Evolutionary conservation across 805 yeast species (phyloP), one percentile per base, ranked within the genome.

Genomic region (Teunomyces funiuensis): DNA sequence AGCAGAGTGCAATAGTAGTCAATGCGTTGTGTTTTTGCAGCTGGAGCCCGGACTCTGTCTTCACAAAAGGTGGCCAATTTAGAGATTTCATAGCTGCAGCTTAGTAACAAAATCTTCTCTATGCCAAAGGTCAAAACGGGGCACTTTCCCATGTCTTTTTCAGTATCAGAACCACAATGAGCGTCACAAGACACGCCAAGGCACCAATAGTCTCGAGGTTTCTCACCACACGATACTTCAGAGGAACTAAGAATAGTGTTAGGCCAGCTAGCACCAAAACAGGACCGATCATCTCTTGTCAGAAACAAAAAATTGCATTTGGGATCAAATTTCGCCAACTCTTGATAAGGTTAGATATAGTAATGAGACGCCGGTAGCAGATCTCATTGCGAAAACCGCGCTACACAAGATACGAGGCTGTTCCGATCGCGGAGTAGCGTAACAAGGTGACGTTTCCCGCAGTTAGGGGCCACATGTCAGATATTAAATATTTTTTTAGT

Each of bases 1-100:
- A 65, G 46, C 74, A 69, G 46, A 59, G 61, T 5, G 71, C 58
- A 33, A 66, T 61, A 3, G 71, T 62, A 16, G 73, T 61, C 47
- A 69, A 50, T 1, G 71, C 69, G 33, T 55, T 31, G 31, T 43
- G 38, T 65, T 60, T n/a, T 37, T 42, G 44, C 72, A 66, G 27
- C 48, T 43, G 43, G 70, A 63, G 43, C 19, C 19, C 13, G 11
- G n/a, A n/a, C n/a, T n/a, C n/a, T n/a, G n/a, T 31, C 34, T 6
- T 31, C 33, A 29, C 70, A 63, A 34, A 61, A 63, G 9, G 40
- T 42, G 9, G 55, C 54, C 14, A 47, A 42, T 2, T 33, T 34
- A 6, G 40, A 10, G 11, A 63, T 46, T 34, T 61, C 63, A 47
- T 41, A 58, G 19, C 47, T 50, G 47, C 74, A 69, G 6, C 66